Evolutionary conservation across 106 monocot genomes (phyloP), one percentile per base, ranked within the genome.

Genomic region (Amphibolis antarctica): DNA sequence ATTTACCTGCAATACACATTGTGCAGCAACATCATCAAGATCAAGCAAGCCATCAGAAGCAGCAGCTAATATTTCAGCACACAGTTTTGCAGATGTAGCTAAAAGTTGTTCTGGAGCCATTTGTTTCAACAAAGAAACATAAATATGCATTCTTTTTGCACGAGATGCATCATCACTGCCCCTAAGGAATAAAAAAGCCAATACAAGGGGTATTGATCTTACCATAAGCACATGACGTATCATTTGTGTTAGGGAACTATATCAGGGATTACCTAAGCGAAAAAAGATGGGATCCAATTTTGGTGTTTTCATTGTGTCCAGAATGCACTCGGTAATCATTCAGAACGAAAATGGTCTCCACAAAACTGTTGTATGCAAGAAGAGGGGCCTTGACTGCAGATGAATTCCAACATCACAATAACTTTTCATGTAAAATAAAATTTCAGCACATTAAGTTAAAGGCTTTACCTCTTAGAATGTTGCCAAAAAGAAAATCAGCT

Each of bases 81-180:
- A 98, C 29, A 98, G 74, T 60, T 98, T 98, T 3, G 96, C 96
- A 44, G 90, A 98, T 17, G 96, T 98, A 56, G 96, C 96, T 63
- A 98, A 75, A 64, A 98, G 84, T 45, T 98, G 96, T 69, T 90
- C 96, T 48, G 96, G 90, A 46, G 96, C 96, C 96, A 98, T 98
- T 75, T 98, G 96, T 78, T 84, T 98, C 65, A 98, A 44, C 72
- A 90, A 69, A 71, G 86, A 86, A 65, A 84, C 70, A 69, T 98
- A 98, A 23, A 98, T 87, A 31, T 85, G 96, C 90, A 98, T 90
- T 28, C 96, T 72, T 46, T 87, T 76, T 52, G 75, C 74, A 64
- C 86, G 84, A 51, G 84, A 77, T 64, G 69, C 83, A 46, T 80
- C 82, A 72, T 87, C 84, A 58, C 64, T 84, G 42, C 96, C 96